These are phyloP conservation scores for Paecilomyces fulvus DNA, from an alignment of 2,329 filamentous ascomycete species.

Conservation along the genomic window DNA sequence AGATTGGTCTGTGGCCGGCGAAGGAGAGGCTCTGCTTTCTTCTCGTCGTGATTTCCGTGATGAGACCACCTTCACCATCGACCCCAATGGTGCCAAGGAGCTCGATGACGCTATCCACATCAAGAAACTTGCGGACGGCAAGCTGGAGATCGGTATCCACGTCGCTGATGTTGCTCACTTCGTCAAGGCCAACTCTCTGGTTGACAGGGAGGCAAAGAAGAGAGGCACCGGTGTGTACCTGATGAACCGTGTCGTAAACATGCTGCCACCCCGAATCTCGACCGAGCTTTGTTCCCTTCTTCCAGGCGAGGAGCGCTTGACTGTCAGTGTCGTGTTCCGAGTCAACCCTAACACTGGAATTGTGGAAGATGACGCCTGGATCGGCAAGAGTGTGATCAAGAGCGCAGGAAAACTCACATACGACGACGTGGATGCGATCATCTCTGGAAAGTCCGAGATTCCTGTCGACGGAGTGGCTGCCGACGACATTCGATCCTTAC, in stretches of 20 bases:
- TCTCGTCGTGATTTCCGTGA: constrained; percentile 81
- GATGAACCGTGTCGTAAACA: constrained; percentile 77
- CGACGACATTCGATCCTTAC: constrained; percentile 53
- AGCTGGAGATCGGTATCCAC: constrained; percentile 90
- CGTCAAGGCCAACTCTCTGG: constrained; percentile 88
- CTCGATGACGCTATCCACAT: constrained; percentile 90
- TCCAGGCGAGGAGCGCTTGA: constrained; percentile 81
- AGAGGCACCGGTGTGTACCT: constrained; percentile 92
- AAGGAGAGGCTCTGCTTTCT: constrained; percentile 65
- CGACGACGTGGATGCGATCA: constrained; percentile 73
- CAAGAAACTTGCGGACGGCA: constrained; percentile 72
- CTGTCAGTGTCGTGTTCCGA: constrained; percentile 87
- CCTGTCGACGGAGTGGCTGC: constrained; percentile 58
- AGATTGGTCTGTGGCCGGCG: constrained; percentile 79
- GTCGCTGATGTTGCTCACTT: constrained; percentile 94
- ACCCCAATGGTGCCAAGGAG: constrained; percentile 78
- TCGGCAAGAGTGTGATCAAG: constrained; percentile 89
- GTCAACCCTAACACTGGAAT: constrained; percentile 77
- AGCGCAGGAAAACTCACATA: constrained; percentile 80
- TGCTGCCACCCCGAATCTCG: constrained; percentile 80
- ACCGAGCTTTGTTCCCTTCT: constrained; percentile 79
- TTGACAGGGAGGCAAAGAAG: constrained; percentile 96
- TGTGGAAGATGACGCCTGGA: constrained; percentile 80
- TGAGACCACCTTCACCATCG: constrained; percentile 84
- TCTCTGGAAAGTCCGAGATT: constrained; percentile 55